Conservation (phyloP, 1,284 basidiomycete genomes). For the Cystobasidium pallidum region DNA sequence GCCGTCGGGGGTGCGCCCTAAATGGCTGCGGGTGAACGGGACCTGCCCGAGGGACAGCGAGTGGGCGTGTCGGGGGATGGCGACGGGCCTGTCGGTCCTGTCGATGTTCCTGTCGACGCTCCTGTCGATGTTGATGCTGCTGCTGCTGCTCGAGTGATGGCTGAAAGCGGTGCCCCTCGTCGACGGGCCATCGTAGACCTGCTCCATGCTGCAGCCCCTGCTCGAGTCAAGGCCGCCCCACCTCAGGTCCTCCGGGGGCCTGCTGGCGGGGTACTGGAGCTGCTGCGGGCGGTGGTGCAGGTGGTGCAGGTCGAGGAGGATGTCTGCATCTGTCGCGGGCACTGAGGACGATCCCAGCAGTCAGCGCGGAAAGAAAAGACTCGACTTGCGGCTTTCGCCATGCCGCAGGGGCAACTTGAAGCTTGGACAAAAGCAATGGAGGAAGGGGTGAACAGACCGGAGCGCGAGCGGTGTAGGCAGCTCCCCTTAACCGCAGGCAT, state of each 20-base stretch:
- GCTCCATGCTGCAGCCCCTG: neutral
- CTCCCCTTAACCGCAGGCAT: too few species aligned
- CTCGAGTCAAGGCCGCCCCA: neutral
- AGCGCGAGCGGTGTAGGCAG: too few species aligned
- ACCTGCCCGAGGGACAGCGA: neutral
- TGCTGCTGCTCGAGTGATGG: neutral
- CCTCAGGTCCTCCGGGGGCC: too few species aligned
- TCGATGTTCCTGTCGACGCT: too few species aligned
- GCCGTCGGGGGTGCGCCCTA: neutral
- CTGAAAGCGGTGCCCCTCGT: neutral
- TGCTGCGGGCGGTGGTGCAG: neutral
- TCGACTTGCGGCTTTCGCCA: neutral
- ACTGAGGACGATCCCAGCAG: neutral
- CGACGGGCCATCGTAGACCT: neutral
- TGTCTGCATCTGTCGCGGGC: constrained; percentile 13
- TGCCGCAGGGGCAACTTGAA: neutral
- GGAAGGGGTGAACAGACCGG: too few species aligned
- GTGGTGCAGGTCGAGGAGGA: constrained; percentile 16
- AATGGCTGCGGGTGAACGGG: neutral
- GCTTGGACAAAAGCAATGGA: neutral
- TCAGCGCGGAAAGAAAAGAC: neutral
- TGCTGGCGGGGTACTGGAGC: neutral
- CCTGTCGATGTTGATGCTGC: neutral
- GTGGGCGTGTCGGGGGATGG: neutral
- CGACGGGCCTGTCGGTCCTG: neutral